Evolutionary conservation across 2,329 filamentous ascomycete species (phyloP).

Genomic region (Leptographium wingfieldii): DNA sequence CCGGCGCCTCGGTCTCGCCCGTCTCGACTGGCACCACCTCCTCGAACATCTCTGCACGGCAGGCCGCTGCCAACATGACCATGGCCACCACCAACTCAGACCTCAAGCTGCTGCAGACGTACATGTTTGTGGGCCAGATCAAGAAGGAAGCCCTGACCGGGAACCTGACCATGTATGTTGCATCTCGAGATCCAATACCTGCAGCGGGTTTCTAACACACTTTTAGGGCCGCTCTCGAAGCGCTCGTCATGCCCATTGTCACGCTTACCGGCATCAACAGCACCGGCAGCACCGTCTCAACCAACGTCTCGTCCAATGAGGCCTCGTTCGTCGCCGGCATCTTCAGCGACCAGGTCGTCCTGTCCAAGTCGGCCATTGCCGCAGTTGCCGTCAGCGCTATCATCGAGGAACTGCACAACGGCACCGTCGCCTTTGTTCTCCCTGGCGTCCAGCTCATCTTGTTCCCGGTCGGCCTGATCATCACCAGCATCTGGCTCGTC

Average conservation of each 20-base stretch:
- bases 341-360: slow-evolving; percentile 46
- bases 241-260: slow-evolving; percentile 54
- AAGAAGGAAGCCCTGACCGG: slow-evolving; percentile 40
- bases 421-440: slow-evolving; percentile 51
- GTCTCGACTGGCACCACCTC: slow-evolving; percentile 16
- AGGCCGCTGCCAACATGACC: background rate
- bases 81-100: slow-evolving; percentile 1
- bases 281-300: slow-evolving; percentile 39
- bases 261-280: slow-evolving; percentile 47
- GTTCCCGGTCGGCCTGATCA: slow-evolving; percentile 56
- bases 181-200: background rate
- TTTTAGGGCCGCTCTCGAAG: slow-evolving; percentile 43
- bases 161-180: slow-evolving; percentile 48
- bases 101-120: slow-evolving; percentile 43
- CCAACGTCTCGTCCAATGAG: slow-evolving; percentile 56
- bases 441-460: slow-evolving; percentile 57
- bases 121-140: slow-evolving; percentile 58
- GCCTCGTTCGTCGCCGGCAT: slow-evolving; percentile 59
- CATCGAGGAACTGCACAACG: slow-evolving; percentile 31
- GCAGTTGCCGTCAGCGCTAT: slow-evolving; percentile 36
- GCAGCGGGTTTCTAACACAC: background rate
- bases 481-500: slow-evolving; percentile 50
- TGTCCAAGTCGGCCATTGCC: slow-evolving; percentile 37
- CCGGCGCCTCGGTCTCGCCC: slow-evolving; percentile 38
- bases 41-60: slow-evolving; percentile 6